Base-by-base conservation (phyloP, 306 rosid species). In the Arachis stenosperma region DNA sequence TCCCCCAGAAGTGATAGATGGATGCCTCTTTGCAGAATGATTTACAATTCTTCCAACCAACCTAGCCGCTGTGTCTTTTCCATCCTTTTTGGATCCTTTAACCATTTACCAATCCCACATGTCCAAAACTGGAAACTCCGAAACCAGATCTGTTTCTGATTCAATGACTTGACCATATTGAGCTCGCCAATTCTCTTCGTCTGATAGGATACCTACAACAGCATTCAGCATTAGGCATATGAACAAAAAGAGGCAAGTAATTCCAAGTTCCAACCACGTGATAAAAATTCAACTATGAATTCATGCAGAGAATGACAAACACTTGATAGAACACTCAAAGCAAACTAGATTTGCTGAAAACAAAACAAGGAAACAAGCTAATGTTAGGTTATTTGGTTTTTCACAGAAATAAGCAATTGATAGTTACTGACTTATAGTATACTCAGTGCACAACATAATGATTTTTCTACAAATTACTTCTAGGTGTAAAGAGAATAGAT, bases 181-280 rank as follows among this genome's bases (percentile, higher is more conserved):
- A 41, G 96, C 90, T 60, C 85, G 80, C 98, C 98, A 94, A 48
- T 81, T 91, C 81, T 94, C 97, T 89, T 93, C 98, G 29, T 93
- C 97, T 77, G 70, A 73, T 44, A 83, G 77, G 43, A 53, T 75
- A 9, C 83, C 96, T 87, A 48, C 39, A 65, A 55, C n/a, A 53
- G 22, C 41, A 55, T 58, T 9, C 22, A 33, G 37, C 0, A 69
- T 57, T 42, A 77, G 67, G 55, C 13, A 69, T 56, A 62, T 63
- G 73, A 42, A 78, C 36, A 52, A 54, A 54, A 47, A 66, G 66
- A 7, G 51, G 69, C 54, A 42, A 10, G 41, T 41, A 74, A 53
- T 42, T 66, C 43, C 27, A 22, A 22, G 27, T 22, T 22, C 27
- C 72, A 56, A 46, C 11, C 42, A 75, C 52, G 40, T 54, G 17